These are phyloP conservation scores for Penicillium glabrum DNA, from an alignment of 2,329 filamentous ascomycete genomes.

Conservation along the genomic window DNA sequence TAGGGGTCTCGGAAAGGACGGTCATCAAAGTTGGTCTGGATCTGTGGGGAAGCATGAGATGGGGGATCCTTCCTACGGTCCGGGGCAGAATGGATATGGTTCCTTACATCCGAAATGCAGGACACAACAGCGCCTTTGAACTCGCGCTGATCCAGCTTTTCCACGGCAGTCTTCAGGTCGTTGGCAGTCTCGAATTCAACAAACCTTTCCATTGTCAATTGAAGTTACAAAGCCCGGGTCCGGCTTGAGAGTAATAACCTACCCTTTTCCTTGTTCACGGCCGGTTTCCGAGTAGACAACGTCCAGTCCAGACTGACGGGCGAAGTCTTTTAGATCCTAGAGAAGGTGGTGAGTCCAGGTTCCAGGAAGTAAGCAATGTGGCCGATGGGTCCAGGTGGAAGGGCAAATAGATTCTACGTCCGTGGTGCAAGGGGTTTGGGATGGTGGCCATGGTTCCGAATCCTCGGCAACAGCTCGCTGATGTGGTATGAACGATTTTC, in stretches of 20 bases:
- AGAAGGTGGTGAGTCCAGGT: constrained; percentile 76
- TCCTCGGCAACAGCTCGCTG: constrained; percentile 1
- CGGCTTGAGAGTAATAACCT: constrained; percentile 42
- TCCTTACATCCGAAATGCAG: constrained; percentile 81
- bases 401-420: constrained; percentile 16
- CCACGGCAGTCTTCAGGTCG: constrained; percentile 86
- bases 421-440: constrained; percentile 14
- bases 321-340: constrained; percentile 99
- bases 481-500: background rate
- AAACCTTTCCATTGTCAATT: constrained; percentile 62
- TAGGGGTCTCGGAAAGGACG: constrained; percentile 64
- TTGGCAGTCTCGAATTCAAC: constrained; percentile 95
- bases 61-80: constrained; percentile 21
- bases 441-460: constrained; percentile 12
- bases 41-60: constrained; percentile 50
- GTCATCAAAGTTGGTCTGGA: constrained; percentile 65
- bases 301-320: constrained; percentile 91
- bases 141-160: constrained; percentile 89
- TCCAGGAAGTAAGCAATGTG: constrained; percentile 43
- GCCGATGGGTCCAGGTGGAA: constrained; percentile 16
- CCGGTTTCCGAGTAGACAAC: constrained; percentile 97
- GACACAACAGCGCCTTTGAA: constrained; percentile 88
- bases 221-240: constrained; percentile 6
- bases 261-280: constrained; percentile 92
- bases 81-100: constrained; percentile 15